These are phyloP conservation scores for Gypsophila paniculata DNA, from an alignment of 179 eudicot species.

Conservation along the genomic window DNA sequence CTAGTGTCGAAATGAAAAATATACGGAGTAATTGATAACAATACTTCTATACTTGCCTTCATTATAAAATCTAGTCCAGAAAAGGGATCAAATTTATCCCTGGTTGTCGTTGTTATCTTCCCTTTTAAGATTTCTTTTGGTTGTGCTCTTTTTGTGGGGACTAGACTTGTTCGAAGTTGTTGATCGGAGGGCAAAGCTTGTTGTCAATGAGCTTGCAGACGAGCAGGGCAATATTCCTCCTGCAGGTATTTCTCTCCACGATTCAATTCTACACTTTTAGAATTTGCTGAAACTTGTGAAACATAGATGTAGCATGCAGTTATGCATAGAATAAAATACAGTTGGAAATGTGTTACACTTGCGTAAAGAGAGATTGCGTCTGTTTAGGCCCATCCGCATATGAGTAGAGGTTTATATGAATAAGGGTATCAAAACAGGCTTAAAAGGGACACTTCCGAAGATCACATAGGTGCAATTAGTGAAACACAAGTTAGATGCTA, in stretches of 20 bases:
- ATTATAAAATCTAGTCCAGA: not conserved
- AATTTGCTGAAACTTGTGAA: not conserved
- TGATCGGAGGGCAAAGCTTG: slow-evolving; percentile 94
- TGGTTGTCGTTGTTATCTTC: not conserved
- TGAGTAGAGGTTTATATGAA: not conserved
- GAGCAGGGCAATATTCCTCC: slow-evolving; percentile 50
- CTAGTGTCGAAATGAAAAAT: not conserved
- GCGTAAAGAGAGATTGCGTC: slow-evolving; percentile 8
- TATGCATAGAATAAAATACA: not conserved
- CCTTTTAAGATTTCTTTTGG: not conserved
- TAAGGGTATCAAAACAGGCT: not conserved
- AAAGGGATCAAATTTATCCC: not conserved
- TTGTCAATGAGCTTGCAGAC: slow-evolving; percentile 70
- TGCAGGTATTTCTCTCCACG: slow-evolving; percentile 45
- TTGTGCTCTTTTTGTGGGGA: slow-evolving; percentile 12
- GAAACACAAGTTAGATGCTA: too few species aligned
- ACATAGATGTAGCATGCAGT: not conserved
- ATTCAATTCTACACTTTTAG: not conserved
- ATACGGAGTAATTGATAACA: not conserved
- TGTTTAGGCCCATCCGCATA: not conserved
- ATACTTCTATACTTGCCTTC: too few species aligned
- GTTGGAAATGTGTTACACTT: not conserved
- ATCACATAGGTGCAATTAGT: not conserved
- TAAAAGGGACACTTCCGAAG: not conserved
- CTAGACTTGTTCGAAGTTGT: slow-evolving; percentile 95